Evolutionary conservation across 441 rosid genomes (phyloP).

Genomic region (Isatis lusitanica): DNA sequence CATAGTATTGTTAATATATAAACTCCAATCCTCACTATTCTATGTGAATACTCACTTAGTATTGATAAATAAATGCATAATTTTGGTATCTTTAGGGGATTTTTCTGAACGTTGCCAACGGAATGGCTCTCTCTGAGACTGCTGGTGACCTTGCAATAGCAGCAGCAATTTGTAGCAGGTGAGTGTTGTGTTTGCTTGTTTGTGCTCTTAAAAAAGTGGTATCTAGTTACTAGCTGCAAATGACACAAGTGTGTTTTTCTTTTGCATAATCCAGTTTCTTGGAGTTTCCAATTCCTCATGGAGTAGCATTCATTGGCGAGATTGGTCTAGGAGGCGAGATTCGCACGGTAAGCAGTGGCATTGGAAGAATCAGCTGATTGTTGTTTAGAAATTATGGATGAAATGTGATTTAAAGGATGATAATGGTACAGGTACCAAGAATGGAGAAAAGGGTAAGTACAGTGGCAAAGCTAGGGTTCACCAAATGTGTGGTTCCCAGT

Average conservation of each 20-base stretch:
- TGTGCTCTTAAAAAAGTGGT: neutral
- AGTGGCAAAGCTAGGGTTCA: slow-evolving; percentile 75
- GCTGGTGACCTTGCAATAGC: slow-evolving; percentile 95
- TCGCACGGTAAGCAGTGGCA: slow-evolving; percentile 53
- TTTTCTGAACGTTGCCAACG: slow-evolving; percentile 76
- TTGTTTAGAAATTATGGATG: neutral
- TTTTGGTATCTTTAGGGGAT: slow-evolving; percentile 49
- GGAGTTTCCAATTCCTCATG: slow-evolving; percentile 81
- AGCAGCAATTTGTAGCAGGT: slow-evolving; percentile 95
- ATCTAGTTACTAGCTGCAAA: neutral
- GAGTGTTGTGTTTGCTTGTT: neutral
- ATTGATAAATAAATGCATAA: neutral
- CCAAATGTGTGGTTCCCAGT: slow-evolving; percentile 69
- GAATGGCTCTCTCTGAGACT: slow-evolving; percentile 74
- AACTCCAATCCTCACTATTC: neutral
- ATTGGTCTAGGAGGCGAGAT: slow-evolving; percentile 86
- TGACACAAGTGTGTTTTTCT: neutral
- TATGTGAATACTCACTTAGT: neutral
- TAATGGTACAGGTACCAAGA: slow-evolving; percentile 57
- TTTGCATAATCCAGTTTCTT: slow-evolving; percentile 59
- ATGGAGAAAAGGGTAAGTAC: slow-evolving; percentile 81
- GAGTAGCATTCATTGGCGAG: slow-evolving; percentile 83
- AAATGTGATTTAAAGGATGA: neutral
- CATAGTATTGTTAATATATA: neutral
- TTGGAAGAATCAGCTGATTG: neutral